Conservation (phyloP, 805 yeast species). For the Komagataella phaffii region DNA sequence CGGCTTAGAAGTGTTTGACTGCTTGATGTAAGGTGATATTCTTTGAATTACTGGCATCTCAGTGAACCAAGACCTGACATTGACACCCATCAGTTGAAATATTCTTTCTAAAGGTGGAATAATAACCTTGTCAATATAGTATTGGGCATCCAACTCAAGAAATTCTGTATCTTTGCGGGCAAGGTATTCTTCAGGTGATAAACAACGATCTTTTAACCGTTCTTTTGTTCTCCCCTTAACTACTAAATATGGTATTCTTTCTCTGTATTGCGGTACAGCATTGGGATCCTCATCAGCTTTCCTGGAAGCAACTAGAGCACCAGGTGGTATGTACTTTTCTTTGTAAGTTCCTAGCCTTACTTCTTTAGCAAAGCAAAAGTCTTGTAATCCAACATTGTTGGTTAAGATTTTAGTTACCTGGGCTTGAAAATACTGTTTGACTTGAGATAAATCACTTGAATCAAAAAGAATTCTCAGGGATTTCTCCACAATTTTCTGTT, state of each 20-base stretch:
- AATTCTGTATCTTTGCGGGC: conserved; percentile 15
- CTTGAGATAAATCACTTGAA: conserved; percentile 52
- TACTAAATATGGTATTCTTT: conserved; percentile 81
- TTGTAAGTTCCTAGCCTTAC: conserved; percentile 79
- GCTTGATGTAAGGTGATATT: background rate
- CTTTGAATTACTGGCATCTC: conserved; percentile 37
- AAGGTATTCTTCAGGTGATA: conserved; percentile 68
- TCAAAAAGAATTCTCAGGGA: conserved; percentile 58
- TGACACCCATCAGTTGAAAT: conserved; percentile 73
- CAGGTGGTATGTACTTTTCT: conserved; percentile 71
- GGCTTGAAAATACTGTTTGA: conserved; percentile 47
- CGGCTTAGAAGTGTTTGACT: background rate
- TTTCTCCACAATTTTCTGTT: conserved; percentile 68
- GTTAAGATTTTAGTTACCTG: conserved; percentile 56
- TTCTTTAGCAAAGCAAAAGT: conserved; percentile 86
- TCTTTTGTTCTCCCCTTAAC: conserved; percentile 39
- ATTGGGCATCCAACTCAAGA: conserved; percentile 59
- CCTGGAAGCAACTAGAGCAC: conserved; percentile 69
- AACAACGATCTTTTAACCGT: conserved; percentile 61
- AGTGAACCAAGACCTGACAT: conserved; percentile 61
- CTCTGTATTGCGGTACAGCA: conserved; percentile 76
- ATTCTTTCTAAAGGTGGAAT: conserved; percentile 85
- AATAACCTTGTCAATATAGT: conserved; percentile 71
- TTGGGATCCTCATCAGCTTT: conserved; percentile 52
- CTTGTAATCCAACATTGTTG: conserved; percentile 59